phyloP scores from a whole-genome alignment of 768 basidiomycete species.

The Coprinopsis marcescibilis region DNA sequence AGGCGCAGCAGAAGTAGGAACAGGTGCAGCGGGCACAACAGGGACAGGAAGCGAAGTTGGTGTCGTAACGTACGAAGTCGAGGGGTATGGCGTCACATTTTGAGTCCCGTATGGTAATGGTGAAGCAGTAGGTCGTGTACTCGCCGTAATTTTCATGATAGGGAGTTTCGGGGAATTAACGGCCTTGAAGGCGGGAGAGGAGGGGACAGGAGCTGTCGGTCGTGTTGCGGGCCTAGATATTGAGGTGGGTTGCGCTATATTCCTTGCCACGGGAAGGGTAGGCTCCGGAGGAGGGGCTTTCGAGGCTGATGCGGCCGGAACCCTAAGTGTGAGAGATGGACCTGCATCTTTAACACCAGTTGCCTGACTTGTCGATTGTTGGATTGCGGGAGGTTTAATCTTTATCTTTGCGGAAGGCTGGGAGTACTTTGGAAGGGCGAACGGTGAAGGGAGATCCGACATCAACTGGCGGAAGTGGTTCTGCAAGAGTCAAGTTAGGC shows the following conservation, averaged over 20 bases:
- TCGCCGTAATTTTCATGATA: conserved; percentile 10
- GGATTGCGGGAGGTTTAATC: conserved; percentile 56
- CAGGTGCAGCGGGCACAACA: conserved; percentile 16
- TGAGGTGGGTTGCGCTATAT: conserved; percentile 2
- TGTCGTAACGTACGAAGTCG: conserved; percentile 6
- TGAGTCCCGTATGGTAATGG: not conserved
- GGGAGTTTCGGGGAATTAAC: not conserved
- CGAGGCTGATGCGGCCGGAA: conserved; percentile 27
- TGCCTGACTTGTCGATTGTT: conserved; percentile 23
- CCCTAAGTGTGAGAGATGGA: conserved; percentile 28
- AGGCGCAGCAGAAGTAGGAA: conserved; percentile 43
- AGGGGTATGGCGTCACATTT: conserved; percentile 1
- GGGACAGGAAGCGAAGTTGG: conserved; percentile 18
- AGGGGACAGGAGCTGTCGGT: conserved; percentile 9
- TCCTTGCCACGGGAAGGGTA: conserved; percentile 18
- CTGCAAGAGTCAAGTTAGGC: conserved; percentile 30
- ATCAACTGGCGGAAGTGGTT: conserved; percentile 70
- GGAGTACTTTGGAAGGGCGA: conserved; percentile 57
- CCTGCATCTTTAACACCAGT: conserved; percentile 8
- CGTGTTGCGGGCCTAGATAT: conserved; percentile 12
- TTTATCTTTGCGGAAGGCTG: conserved; percentile 64
- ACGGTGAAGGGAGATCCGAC: conserved; percentile 69
- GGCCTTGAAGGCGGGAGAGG: conserved; percentile 1
- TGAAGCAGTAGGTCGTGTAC: conserved; percentile 12
- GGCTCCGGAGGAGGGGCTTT: conserved; percentile 15